phyloP scores from a whole-genome alignment of 2,329 filamentous ascomycete species.

The Scortechinia acanthostroma region DNA sequence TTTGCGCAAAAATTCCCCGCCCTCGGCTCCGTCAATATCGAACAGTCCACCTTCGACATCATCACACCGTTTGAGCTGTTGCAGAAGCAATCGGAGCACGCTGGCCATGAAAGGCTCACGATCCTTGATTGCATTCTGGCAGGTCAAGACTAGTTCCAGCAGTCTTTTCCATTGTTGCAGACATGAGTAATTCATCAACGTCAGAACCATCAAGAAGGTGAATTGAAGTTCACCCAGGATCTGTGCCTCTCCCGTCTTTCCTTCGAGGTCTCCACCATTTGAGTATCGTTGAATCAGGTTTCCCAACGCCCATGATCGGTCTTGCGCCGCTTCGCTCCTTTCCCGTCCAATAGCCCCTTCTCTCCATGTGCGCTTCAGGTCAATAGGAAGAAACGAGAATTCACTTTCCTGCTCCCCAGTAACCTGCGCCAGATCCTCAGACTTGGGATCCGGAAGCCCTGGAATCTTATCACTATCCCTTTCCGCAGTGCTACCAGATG shows the following conservation, averaged over 20 bases:
- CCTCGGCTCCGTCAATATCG: slow-evolving; percentile 41
- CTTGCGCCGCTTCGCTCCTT: slow-evolving; percentile 52
- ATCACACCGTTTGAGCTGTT: slow-evolving; percentile 45
- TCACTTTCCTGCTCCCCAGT: slow-evolving; percentile 28
- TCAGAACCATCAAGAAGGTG: slow-evolving; percentile 53
- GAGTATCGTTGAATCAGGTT: slow-evolving; percentile 33
- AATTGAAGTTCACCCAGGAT: slow-evolving; percentile 54
- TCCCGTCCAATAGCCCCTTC: slow-evolving; percentile 52
- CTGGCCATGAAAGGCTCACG: slow-evolving; percentile 40
- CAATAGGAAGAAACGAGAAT: slow-evolving; percentile 45
- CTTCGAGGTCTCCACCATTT: slow-evolving; percentile 15
- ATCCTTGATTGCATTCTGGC: slow-evolving; percentile 36
- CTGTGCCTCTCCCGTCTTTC: slow-evolving; percentile 19
- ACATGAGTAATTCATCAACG: slow-evolving; percentile 59
- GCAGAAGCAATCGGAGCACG: slow-evolving; percentile 34
- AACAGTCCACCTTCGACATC: slow-evolving; percentile 55
- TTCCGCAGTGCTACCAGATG: slow-evolving; percentile 45
- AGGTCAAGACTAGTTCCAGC: slow-evolving; percentile 46
- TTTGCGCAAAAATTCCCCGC: slow-evolving; percentile 38
- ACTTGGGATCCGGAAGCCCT: slow-evolving; percentile 30
- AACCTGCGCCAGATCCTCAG: slow-evolving; percentile 4
- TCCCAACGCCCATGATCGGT: slow-evolving; percentile 52
- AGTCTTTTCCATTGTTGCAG: slow-evolving; percentile 60
- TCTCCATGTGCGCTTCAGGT: slow-evolving; percentile 56
- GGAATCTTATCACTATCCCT: slow-evolving; percentile 52